Evolutionary conservation across 2,329 filamentous ascomycete genomes (phyloP), one percentile per base, ranked within the genome.

Genomic region (Triangularia setosa): DNA sequence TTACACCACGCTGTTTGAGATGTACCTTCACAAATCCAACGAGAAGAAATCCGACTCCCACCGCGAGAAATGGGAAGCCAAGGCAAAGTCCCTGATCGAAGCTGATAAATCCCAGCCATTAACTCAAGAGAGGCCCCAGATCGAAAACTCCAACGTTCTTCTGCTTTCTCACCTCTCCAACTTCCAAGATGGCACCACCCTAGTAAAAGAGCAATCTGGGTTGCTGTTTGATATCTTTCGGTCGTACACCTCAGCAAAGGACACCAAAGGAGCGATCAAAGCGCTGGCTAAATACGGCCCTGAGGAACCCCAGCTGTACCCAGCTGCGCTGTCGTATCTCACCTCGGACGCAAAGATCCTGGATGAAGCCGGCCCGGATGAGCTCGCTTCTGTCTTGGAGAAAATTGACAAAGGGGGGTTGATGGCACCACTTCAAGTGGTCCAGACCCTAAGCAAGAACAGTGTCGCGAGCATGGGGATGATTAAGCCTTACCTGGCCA

Each of bases 361-460:
- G 0, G 86, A 92, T 58, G 94, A 97, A 75, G 93, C 92, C 0
- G 93, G 93, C 0, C 81, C 84, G 0, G 89, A 92, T 58, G 94
- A 98, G 77, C 83, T 99, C 9, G 86, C 92, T 63, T 82, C 80
- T 0, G 89, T 99, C 1, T 83, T 99, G 11, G 84, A 87, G 68
- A 93, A 91, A 72, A 98, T 99, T 70, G 92, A 97, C 74, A 85
- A 90, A 67, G 93, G 97, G 71, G 90, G 92, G 0, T 85, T 99
- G 40, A 95, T 99, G 91, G 94, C 95, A 0, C 95, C 95, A 0
- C 81, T 99, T 3, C 95, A 99, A 75, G 95, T 99, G 30, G 95
- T 99, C 16, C 94, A 99, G 76, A 95, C 93, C 0, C 84, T 99
- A 0, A 80, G 81, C n/a, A 80, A 84, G 56, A 76, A 81, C 74